A percentile compares a stretch with the other conserved stretches of the same genome.
Conservation (phyloP, 2,329 filamentous ascomycete genomes). For the Ambrosiella cleistominuta region DNA sequence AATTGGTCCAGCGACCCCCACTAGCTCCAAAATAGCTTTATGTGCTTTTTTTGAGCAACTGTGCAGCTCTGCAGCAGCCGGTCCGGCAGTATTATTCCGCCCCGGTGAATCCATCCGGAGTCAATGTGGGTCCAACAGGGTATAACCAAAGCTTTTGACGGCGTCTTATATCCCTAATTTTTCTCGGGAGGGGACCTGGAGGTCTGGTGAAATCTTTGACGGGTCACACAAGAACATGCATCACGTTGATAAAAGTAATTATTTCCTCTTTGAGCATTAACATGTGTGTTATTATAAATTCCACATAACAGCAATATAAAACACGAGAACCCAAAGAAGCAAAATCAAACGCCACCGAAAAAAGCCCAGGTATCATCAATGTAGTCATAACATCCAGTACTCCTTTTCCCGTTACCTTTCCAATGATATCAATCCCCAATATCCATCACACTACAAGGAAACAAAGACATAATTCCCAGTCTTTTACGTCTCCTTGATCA, state of each 20-base stretch:
- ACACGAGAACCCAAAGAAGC: not conserved
- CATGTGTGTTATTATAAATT: not conserved
- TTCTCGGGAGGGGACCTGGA: too few relatives aligned
- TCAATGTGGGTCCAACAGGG: too few relatives aligned
- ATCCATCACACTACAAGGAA: not conserved
- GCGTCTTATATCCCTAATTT: too few relatives aligned
- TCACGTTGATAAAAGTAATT: too few relatives aligned
- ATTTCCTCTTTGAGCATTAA: not conserved
- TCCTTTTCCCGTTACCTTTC: slow-evolving; percentile 7
- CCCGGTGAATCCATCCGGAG: too few relatives aligned
- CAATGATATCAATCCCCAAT: not conserved
- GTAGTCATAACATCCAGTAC: slow-evolving; percentile 11
- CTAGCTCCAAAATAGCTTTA: not conserved
- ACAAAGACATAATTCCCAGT: not conserved
- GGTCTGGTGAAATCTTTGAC: not conserved
- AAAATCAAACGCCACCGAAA: not conserved
- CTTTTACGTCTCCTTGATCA: slow-evolving; percentile 6
- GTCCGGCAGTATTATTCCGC: not conserved
- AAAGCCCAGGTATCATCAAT: slow-evolving; percentile 12
- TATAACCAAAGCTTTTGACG: too few relatives aligned
- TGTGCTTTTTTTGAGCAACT: not conserved
- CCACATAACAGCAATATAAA: not conserved
- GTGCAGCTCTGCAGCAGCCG: not conserved
- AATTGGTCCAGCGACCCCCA: slow-evolving; percentile 7
- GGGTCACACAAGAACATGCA: not conserved